phyloP scores from a whole-genome alignment of 176 grass and related monocot species.

The Carex littledalei region DNA sequence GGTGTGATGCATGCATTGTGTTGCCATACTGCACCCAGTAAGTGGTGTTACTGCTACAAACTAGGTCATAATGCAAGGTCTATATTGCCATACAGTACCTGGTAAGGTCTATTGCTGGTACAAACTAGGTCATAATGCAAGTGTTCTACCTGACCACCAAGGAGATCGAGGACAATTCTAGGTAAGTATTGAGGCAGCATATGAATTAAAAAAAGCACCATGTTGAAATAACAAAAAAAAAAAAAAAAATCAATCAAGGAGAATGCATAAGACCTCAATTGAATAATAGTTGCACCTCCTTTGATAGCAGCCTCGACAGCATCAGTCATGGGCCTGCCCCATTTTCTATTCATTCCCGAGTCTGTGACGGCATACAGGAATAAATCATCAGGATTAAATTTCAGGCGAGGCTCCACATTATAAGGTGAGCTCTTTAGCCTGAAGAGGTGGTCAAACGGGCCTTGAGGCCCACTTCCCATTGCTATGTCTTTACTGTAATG shows the following conservation, averaged over 20 bases:
- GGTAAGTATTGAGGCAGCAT: background rate
- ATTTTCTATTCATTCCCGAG: conserved; percentile 78
- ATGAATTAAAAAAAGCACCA: background rate
- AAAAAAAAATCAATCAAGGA: background rate
- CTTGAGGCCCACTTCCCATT: conserved; percentile 80
- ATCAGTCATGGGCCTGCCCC: conserved; percentile 69
- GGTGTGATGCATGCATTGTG: background rate
- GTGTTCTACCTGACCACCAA: background rate
- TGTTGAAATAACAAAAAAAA: background rate
- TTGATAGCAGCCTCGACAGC: conserved; percentile 64
- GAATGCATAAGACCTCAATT: conserved; percentile 46
- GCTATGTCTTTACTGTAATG: conserved; percentile 67
- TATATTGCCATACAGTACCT: background rate
- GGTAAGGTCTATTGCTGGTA: background rate
- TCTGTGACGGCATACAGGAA: conserved; percentile 94
- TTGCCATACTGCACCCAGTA: background rate
- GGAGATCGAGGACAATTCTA: background rate
- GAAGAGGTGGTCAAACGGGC: conserved; percentile 86
- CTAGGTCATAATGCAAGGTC: background rate
- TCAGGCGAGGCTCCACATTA: conserved; percentile 29
- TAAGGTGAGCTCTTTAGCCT: conserved; percentile 38
- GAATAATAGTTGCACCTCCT: conserved; percentile 81
- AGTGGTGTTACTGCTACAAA: background rate
- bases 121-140: background rate
- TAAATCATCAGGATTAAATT: conserved; percentile 49